Base-by-base conservation (phyloP, 768 basidiomycete species). In the Steccherinum ochraceum region DNA sequence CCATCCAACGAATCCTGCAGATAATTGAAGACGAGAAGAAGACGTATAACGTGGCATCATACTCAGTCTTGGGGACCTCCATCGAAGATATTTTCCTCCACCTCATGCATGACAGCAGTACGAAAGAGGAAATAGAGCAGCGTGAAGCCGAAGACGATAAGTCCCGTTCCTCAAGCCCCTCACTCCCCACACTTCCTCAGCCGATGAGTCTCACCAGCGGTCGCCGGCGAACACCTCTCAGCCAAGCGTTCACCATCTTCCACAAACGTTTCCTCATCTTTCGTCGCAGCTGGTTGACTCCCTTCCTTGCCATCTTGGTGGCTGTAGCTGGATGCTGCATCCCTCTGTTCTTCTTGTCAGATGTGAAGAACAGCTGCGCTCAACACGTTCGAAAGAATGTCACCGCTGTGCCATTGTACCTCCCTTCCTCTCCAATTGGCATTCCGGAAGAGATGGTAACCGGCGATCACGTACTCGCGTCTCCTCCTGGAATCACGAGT, bases 21-120 rank as follows among this genome's bases (percentile, higher is more conserved):
- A 43, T 80, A 2, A 65, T 89, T 1, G 80, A 86, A 24, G 52
- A 62, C 0, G 71, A 80, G 27, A 69, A 67, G 30, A 56, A 50
- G 5, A 53, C 56, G 0, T 69, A 72, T 40, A 52, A 61, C 7
- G 69, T 87, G 30, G 59, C 59, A 0, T 80, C 79, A 0, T 86
- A 84, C 58, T 83, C 89, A 50, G 73, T 89, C 20, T 66, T 85
- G 19, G 83, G 85, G 10, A 83, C 87, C 0, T 80, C 86, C 5
- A 83, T 92, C 39, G 89, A 92, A 63, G 86, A 89, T 51, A 85
- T 92, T 42, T 91, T 92, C 69, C 72, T 92, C 18, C 73, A 77
- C 39, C 66, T 92, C 16, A 88, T 89, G 85, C 65, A 65, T 44
- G 69, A 74, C 3, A 12, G 19, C 27, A 27, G 23, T 45, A 67